Conservation (phyloP, 2,329 filamentous ascomycete species). For the Penicillium corylophilum region DNA sequence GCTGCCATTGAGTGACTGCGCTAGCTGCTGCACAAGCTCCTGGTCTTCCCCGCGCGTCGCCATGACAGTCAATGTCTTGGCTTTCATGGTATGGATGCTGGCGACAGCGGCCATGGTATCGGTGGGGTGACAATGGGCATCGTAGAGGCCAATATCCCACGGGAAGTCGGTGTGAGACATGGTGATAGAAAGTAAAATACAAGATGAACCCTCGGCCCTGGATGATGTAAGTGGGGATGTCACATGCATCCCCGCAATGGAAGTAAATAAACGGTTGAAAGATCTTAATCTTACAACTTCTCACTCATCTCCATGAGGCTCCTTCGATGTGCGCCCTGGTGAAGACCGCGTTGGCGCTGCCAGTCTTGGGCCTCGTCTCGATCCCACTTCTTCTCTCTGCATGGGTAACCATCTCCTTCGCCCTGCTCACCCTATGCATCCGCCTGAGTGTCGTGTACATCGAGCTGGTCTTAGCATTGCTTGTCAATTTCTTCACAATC, state of each 20-base stretch:
- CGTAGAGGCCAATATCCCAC: constrained; percentile 63
- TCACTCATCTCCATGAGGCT: not conserved
- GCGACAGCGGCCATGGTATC: constrained; percentile 60
- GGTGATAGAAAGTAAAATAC: not conserved
- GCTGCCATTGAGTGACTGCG: constrained; percentile 29
- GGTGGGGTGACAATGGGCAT: constrained; percentile 67
- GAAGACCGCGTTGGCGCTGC: constrained; percentile 52
- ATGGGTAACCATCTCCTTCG: constrained; percentile 61
- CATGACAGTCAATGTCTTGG: constrained; percentile 61
- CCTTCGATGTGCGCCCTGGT: constrained; percentile 28
- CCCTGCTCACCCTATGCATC: constrained; percentile 61
- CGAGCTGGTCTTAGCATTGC: constrained; percentile 59
- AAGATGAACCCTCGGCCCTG: not conserved
- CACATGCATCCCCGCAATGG: constrained; percentile 26
- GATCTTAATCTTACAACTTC: not conserved
- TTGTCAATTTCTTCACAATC: constrained; percentile 55
- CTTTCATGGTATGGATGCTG: constrained; percentile 57
- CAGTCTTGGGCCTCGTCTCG: constrained; percentile 62
- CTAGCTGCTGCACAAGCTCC: constrained; percentile 54
- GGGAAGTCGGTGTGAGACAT: constrained; percentile 46
- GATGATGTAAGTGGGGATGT: constrained; percentile 20
- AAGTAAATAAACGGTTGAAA: not conserved
- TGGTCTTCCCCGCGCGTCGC: constrained; percentile 63
- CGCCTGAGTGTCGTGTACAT: constrained; percentile 63
- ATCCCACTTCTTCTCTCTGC: constrained; percentile 64